Evolutionary conservation across 2,329 filamentous ascomycete species (phyloP).

Genomic region (Raffaelea albimanens): DNA sequence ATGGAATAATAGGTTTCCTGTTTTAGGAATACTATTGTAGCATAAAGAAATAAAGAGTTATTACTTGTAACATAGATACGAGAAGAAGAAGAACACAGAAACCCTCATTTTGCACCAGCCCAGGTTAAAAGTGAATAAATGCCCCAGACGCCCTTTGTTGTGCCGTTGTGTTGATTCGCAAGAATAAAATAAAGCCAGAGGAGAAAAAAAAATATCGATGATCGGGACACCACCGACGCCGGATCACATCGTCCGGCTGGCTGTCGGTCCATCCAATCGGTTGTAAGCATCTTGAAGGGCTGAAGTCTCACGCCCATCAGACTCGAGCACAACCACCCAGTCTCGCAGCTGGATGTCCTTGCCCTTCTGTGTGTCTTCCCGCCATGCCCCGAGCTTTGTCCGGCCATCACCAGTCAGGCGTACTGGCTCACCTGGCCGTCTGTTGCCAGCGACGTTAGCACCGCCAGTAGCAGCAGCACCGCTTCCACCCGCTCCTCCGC

Average conservation of each 20-base stretch:
- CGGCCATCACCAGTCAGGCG: constrained; percentile 47
- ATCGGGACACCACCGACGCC: no score
- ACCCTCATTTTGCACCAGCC: no score
- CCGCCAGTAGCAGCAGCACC: neutral
- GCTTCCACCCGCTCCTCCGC: neutral
- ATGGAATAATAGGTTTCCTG: no score
- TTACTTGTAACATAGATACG: no score
- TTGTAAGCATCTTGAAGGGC: constrained; percentile 51
- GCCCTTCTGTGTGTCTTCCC: constrained; percentile 70
- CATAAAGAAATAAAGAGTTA: no score
- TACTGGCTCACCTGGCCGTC: constrained; percentile 22
- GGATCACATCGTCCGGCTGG: constrained; percentile 3
- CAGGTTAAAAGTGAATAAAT: no score
- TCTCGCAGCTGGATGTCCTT: constrained; percentile 77
- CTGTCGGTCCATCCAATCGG: constrained; percentile 35
- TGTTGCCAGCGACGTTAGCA: constrained; percentile 9
- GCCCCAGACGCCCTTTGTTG: no score
- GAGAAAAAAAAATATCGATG: no score
- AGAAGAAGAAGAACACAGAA: no score
- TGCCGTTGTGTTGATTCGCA: no score
- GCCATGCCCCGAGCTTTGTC: constrained; percentile 61
- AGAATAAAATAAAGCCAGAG: no score
- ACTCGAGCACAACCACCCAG: constrained; percentile 68
- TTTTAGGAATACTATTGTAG: no score
- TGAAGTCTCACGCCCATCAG: constrained; percentile 57